These are phyloP conservation scores for Solanum hybrid DNA, from an alignment of 305 asterid species.

Conservation along the genomic window DNA sequence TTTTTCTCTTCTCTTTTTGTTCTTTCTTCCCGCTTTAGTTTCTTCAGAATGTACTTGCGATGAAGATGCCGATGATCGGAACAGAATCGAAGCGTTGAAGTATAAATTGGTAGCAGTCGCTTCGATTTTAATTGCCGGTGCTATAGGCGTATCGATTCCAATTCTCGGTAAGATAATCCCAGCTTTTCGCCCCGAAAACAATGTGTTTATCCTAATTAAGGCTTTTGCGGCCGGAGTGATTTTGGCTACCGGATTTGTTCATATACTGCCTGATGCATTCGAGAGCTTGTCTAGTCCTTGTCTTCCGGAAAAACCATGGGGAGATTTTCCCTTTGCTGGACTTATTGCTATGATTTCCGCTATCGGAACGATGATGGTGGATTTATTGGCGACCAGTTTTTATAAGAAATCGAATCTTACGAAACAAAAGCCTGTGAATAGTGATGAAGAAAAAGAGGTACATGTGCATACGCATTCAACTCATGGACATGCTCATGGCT, in stretches of 20 bases:
- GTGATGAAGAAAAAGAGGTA: slow-evolving; percentile 27
- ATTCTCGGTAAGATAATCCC: slow-evolving; percentile 27
- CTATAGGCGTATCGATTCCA: slow-evolving; percentile 42
- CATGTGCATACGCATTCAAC: slow-evolving; percentile 34
- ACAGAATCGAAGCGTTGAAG: slow-evolving; percentile 31
- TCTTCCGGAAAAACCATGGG: not conserved
- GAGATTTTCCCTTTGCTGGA: slow-evolving; percentile 4
- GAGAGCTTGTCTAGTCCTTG: not conserved
- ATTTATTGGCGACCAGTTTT: slow-evolving; percentile 10
- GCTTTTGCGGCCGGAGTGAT: slow-evolving; percentile 8
- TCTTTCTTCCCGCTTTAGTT: slow-evolving; percentile 6
- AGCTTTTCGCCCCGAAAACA: slow-evolving; percentile 38
- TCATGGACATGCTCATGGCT: slow-evolving; percentile 45
- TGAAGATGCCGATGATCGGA: not conserved
- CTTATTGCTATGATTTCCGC: slow-evolving; percentile 10
- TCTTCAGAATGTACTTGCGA: slow-evolving; percentile 12
- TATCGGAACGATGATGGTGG: slow-evolving; percentile 7
- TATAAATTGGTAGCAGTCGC: slow-evolving; percentile 37
- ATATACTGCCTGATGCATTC: slow-evolving; percentile 9
- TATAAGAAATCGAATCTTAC: slow-evolving; percentile 25
- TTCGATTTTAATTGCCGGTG: slow-evolving; percentile 40
- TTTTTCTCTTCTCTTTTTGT: not conserved
- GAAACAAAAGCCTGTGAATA: slow-evolving; percentile 11
- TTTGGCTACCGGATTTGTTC: slow-evolving; percentile 5
- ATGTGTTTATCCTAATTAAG: slow-evolving; percentile 28